Evolutionary conservation across 306 rosid species (phyloP).

Genomic region (Castanea sativa): DNA sequence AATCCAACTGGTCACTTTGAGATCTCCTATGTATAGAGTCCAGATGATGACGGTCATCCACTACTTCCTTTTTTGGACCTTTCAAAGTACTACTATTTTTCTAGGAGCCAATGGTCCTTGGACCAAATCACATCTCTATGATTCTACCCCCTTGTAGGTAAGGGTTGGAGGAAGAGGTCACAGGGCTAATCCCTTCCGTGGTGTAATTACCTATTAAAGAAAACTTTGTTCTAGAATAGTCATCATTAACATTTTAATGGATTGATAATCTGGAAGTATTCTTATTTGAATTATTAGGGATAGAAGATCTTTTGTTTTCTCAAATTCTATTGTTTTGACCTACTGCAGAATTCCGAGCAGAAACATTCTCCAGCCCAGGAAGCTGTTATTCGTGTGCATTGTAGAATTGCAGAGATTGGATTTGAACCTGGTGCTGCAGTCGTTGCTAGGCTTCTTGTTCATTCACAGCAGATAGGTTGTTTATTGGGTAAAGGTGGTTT

Average conservation of each 20-base stretch:
- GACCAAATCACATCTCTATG: background rate
- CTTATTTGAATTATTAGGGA: background rate
- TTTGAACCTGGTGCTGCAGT: conserved; percentile 70
- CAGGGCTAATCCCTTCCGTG: background rate
- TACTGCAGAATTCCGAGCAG: conserved; percentile 66
- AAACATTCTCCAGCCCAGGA: conserved; percentile 84
- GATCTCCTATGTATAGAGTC: background rate
- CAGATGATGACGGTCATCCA: background rate
- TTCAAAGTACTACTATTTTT: background rate
- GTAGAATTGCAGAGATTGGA: conserved; percentile 76
- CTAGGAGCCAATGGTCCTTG: background rate
- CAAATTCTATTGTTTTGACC: conserved; percentile 22
- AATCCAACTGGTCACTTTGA: too few relatives aligned
- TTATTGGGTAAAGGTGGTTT: conserved; percentile 82
- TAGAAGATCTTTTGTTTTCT: background rate
- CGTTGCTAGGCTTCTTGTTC: conserved; percentile 84
- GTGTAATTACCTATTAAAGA: background rate
- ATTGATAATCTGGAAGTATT: background rate
- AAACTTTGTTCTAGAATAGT: background rate
- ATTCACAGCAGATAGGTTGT: conserved; percentile 72
- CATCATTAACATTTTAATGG: background rate
- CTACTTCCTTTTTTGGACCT: background rate
- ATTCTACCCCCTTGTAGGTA: background rate
- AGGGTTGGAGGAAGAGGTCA: background rate
- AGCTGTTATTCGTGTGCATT: conserved; percentile 78